Base-by-base conservation (phyloP, 148 eudicot genomes). In the Pouteria glomerata region DNA sequence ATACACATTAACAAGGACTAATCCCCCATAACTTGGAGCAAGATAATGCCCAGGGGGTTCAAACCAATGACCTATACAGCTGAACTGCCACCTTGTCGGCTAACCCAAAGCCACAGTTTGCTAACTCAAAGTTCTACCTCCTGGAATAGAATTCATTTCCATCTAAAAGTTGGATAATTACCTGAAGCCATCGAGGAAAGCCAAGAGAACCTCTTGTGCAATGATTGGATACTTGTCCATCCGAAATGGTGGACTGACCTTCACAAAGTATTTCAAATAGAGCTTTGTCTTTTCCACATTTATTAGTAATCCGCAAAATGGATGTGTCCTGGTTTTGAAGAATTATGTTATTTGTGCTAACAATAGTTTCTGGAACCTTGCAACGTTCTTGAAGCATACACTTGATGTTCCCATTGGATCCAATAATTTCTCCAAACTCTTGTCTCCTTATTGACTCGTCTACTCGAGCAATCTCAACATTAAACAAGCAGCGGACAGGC, bases 141-240 rank as follows among this genome's bases (percentile, higher is more conserved):
- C n/a, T n/a, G n/a, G n/a, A n/a, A n/a, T n/a, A n/a, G n/a, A n/a
- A n/a, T n/a, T n/a, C n/a, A n/a, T n/a, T n/a, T n/a, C n/a, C n/a
- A n/a, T n/a, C n/a, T n/a, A n/a, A n/a, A n/a, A n/a, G n/a, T n/a
- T n/a, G n/a, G n/a, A n/a, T n/a, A n/a, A n/a, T n/a, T 86, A 95
- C 98, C 98, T 89, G 93, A 67, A 95, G 96, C 98, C 98, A 95
- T 70, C 83, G 78, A 31, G 98, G 98, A 68, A 94, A 88, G 64
- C 98, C 97, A 39, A 86, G 87, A 65, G 89, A 84, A 37, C 81
- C 93, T 83, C 93, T 85, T 15, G 90, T 85, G 30, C 81, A 76
- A 69, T 84, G 81, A 23, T 84, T 86, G 27, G 87, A 73, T 50
- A 78, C 60, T 70, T 80, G 82, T 48, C 84, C 86, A 79, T 81